phyloP scores from a whole-genome alignment of 2,329 filamentous ascomycete genomes.

The Fusarium hainanense region DNA sequence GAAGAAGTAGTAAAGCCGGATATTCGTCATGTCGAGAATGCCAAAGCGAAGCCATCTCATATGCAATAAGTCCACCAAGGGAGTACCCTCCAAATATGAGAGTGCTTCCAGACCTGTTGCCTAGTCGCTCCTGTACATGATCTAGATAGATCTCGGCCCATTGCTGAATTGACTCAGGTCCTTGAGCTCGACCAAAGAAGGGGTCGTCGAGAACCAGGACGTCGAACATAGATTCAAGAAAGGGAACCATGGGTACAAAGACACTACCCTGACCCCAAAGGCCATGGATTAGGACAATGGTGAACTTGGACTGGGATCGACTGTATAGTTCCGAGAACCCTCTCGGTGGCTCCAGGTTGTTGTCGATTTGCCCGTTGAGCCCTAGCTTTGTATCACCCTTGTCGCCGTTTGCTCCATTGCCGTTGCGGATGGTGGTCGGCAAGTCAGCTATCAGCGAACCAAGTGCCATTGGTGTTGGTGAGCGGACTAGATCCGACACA shows the following conservation, averaged over 20 bases:
- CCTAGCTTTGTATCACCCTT: background rate
- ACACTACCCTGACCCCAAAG: conserved; percentile 1
- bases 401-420: background rate
- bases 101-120: background rate
- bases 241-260: background rate
- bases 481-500: background rate
- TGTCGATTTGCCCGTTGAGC: background rate
- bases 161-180: background rate
- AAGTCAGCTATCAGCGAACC: background rate
- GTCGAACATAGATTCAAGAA: background rate
- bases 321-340: background rate
- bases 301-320: background rate
- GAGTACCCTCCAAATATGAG: conserved; percentile 1
- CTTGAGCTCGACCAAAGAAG: background rate
- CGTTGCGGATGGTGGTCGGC: background rate
- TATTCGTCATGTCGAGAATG: background rate
- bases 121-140: background rate
- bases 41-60: background rate
- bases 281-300: background rate
- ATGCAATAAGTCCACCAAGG: background rate
- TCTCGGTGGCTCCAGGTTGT: background rate
- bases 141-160: background rate
- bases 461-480: background rate
- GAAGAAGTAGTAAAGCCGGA: background rate
- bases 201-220: background rate